These are phyloP conservation scores for Arabidopsis arenosa DNA, from an alignment of 345 rosid species.

Conservation along the genomic window DNA sequence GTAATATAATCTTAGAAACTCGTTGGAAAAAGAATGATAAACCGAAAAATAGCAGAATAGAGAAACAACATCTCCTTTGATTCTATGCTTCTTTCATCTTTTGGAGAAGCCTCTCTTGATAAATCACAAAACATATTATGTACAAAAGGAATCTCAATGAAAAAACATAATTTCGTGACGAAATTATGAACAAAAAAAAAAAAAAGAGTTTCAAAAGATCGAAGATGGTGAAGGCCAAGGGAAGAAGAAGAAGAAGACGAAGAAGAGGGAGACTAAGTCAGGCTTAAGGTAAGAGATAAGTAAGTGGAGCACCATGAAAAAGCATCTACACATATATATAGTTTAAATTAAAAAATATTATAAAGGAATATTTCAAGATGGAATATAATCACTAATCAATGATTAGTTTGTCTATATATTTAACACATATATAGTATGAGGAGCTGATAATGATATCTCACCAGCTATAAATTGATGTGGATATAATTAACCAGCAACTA, in stretches of 20 bases:
- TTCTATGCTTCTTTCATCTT: constrained; percentile 38
- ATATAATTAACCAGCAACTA: constrained; percentile 25
- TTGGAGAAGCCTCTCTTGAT: constrained; percentile 33
- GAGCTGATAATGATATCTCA: constrained; percentile 33
- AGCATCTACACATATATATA: constrained; percentile 35
- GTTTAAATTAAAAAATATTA: background rate
- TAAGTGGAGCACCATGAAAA: constrained; percentile 47
- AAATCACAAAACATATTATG: constrained; percentile 37
- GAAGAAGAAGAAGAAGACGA: constrained; percentile 21
- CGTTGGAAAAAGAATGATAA: background rate
- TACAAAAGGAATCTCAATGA: constrained; percentile 12
- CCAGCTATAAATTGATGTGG: constrained; percentile 40
- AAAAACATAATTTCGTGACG: constrained; percentile 26
- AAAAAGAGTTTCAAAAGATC: constrained; percentile 21
- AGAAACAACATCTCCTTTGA: constrained; percentile 38
- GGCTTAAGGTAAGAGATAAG: constrained; percentile 32
- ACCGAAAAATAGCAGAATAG: constrained; percentile 8
- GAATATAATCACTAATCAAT: constrained; percentile 32
- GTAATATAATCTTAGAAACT: constrained; percentile 18
- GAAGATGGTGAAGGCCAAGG: constrained; percentile 14
- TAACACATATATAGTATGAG: constrained; percentile 24
- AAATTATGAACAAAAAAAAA: constrained; percentile 24
- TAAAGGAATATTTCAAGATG: constrained; percentile 32
- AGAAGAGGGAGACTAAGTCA: constrained; percentile 30
- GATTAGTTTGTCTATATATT: constrained; percentile 30